These are phyloP conservation scores for Thermothielavioides terrestris DNA, from an alignment of 495 filamentous ascomycete species.

Conservation along the genomic window DNA sequence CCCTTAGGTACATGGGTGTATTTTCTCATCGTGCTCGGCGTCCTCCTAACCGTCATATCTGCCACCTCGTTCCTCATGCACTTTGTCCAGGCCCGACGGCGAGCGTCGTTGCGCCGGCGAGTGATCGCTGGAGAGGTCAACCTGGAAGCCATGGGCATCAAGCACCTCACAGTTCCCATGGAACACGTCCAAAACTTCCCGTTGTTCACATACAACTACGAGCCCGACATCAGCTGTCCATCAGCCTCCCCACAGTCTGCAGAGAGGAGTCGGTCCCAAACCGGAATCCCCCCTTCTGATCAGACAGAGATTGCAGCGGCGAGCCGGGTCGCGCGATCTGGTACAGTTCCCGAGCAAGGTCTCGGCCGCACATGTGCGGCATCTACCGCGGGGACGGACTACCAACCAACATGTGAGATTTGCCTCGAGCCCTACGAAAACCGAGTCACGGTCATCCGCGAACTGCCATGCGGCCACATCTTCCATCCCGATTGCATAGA, in stretches of 20 bases:
- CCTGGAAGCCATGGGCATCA: conserved; percentile 71
- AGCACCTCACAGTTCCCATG: conserved; percentile 59
- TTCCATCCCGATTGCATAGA: conserved; percentile 90
- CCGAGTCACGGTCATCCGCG: conserved; percentile 59
- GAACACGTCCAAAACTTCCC: conserved; percentile 63
- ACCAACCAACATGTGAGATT: conserved; percentile 72
- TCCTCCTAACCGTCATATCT: conserved; percentile 57
- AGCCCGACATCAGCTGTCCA: conserved; percentile 22
- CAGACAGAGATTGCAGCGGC: not conserved
- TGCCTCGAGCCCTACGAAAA: conserved; percentile 76
- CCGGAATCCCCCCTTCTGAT: conserved; percentile 6
- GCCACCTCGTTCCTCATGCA: conserved; percentile 65
- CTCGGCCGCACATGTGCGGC: conserved; percentile 4
- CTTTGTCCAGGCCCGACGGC: conserved; percentile 57
- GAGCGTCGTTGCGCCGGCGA: conserved; percentile 54
- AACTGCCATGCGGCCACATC: conserved; percentile 81
- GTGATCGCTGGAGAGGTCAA: conserved; percentile 70
- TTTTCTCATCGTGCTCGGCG: conserved; percentile 67
- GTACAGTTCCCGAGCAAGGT: conserved; percentile 13
- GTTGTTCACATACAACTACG: conserved; percentile 58
- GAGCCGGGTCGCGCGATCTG: not conserved
- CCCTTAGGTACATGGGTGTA: conserved; percentile 70
- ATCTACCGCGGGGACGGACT: conserved; percentile 35
- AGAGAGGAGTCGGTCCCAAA: not conserved
- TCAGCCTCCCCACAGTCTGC: conserved; percentile 15